Base-by-base conservation (phyloP, 768 basidiomycete genomes). In the Auricularia sp. region DNA sequence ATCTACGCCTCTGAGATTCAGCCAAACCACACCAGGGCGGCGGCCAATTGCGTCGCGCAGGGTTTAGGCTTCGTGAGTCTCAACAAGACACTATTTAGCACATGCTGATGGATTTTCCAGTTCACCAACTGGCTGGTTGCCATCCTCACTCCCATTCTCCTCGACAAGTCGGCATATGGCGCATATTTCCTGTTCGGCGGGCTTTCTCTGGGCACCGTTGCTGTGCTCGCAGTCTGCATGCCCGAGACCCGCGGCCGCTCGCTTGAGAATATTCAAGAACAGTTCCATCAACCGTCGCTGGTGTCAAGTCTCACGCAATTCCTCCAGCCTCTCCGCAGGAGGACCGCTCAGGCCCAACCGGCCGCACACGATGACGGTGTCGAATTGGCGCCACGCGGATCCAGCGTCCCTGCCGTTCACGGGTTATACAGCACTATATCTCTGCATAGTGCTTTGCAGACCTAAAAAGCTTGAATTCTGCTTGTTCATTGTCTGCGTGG, bases 161-260 rank as follows among this genome's bases (percentile, higher is more conserved):
- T 82, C 62, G 71, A 73, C 3, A 70, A 73, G 51, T 80, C 78
- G 5, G 73, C 76, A 6, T 82, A 76, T 1, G 81, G 79, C 1
- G 78, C 79, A 1, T 82, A 81, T 68, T 82, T 82, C 71, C 69
- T 81, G 59, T 82, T 81, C 63, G 77, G 78, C 29, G 67, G 68
- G n/a, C 76, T 73, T 58, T 69, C 75, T 18, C 72, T 75, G 47
- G 65, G 80, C 47, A 74, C 76, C 33, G 76, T 76, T 10, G 6
- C 77, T 21, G 74, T 78, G 18, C 81, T 78, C 65, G 59, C 74
- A n/a, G 70, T 76, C 2, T 78, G 74, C 64, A 74, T 75, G 67
- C 80, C 80, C 16, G 82, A 82, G 66, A 80, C 80, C 3, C 77
- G 76, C 61, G 80, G 81, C 1, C 73, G 75, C 62, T 76, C 73